Conservation (phyloP, 208 protist genomes). For the Leishmania gerbilli region DNA sequence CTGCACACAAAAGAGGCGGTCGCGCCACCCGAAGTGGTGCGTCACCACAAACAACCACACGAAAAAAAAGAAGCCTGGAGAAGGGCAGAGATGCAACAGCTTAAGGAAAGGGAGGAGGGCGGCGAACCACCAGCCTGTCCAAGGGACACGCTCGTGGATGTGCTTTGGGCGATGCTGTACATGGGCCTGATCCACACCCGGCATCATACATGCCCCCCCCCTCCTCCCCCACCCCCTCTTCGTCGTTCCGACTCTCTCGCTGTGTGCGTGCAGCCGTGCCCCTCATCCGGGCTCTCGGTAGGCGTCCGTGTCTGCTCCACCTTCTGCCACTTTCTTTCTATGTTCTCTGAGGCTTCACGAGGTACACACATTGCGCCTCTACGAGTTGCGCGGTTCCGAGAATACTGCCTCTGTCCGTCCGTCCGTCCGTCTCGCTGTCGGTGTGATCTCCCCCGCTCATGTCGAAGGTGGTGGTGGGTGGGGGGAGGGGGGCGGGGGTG, state of each 20-base stretch:
- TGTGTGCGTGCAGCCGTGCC: neutral
- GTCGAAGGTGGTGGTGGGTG: neutral
- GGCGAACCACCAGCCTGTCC: neutral
- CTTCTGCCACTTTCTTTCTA: neutral
- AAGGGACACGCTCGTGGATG: neutral
- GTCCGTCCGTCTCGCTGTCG: neutral
- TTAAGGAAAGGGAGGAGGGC: neutral
- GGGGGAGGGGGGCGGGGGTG: neutral
- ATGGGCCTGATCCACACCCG: neutral
- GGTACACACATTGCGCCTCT: neutral
- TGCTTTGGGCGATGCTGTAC: neutral
- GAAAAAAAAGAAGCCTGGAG: neutral
- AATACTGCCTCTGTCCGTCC: neutral
- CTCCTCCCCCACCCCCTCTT: neutral
- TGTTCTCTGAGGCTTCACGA: neutral
- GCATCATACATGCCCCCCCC: neutral
- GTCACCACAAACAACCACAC: neutral
- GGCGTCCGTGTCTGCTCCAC: neutral
- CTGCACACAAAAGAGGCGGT: neutral
- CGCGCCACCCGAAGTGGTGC: neutral
- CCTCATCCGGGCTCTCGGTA: neutral
- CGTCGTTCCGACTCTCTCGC: neutral
- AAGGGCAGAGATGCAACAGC: neutral
- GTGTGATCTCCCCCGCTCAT: neutral
- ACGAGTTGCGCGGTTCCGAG: neutral